Evolutionary conservation across 2,329 filamentous ascomycete genomes (phyloP).

Genomic region (Talaromyces sp.): DNA sequence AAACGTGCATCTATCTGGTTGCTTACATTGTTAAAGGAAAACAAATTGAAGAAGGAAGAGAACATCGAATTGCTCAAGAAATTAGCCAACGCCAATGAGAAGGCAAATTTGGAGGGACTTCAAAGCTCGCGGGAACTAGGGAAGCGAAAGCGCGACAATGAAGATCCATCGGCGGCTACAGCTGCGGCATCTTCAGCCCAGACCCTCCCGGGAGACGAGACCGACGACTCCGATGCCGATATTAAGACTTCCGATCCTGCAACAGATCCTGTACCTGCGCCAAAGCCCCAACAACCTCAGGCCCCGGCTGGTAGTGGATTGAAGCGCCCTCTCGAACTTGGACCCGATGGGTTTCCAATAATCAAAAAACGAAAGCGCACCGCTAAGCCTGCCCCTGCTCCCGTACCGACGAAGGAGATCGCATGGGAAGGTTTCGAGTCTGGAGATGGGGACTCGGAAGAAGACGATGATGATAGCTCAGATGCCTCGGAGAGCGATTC

Average conservation of each 20-base stretch:
- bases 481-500: slow-evolving; percentile 24
- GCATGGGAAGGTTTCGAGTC: slow-evolving; percentile 51
- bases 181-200: slow-evolving; percentile 24
- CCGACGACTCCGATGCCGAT: slow-evolving; percentile 37
- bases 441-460: slow-evolving; percentile 47
- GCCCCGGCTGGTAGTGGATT: slow-evolving; percentile 68
- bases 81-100: slow-evolving; percentile 75
- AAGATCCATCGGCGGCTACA: slow-evolving; percentile 9
- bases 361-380: slow-evolving; percentile 79
- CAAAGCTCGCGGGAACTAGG: slow-evolving; percentile 78
- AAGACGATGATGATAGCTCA: slow-evolving; percentile 33
- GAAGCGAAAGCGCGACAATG: slow-evolving; percentile 66
- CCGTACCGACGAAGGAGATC: slow-evolving; percentile 39
- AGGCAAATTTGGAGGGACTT: slow-evolving; percentile 80
- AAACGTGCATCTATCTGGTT: background rate
- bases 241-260: slow-evolving; percentile 24
- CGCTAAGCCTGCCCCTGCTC: slow-evolving; percentile 51
- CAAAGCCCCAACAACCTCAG: slow-evolving; percentile 53
- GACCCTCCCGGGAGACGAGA: slow-evolving; percentile 37
- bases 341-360: slow-evolving; percentile 76
- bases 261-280: slow-evolving; percentile 28
- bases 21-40: slow-evolving; percentile 60
- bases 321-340: slow-evolving; percentile 81
- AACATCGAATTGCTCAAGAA: slow-evolving; percentile 82
- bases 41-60: slow-evolving; percentile 92